A percentile compares a stretch with the other conserved stretches of the same genome.
These are phyloP conservation scores for Ramalina intermedia DNA, from an alignment of 495 filamentous ascomycete genomes.

Conservation along the genomic window DNA sequence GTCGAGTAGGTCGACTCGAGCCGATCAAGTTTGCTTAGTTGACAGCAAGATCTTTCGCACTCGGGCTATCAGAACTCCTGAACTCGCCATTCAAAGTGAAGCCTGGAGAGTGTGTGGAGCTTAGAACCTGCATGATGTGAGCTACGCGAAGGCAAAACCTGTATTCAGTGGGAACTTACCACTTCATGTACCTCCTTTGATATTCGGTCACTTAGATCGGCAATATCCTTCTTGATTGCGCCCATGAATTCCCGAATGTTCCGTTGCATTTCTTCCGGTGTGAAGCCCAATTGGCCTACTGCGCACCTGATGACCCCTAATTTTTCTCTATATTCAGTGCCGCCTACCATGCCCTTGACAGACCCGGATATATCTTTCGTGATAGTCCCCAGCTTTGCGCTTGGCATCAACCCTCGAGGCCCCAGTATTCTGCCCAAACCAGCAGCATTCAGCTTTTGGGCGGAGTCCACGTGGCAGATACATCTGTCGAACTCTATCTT, in stretches of 20 bases:
- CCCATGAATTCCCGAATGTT: slow-evolving; percentile 72
- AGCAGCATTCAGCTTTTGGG: slow-evolving; percentile 60
- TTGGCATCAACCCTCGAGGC: slow-evolving; percentile 85
- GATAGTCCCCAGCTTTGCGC: slow-evolving; percentile 69
- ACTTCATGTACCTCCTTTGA: slow-evolving; percentile 82
- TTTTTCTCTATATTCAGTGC: slow-evolving; percentile 73
- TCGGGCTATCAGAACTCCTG: slow-evolving; percentile 40
- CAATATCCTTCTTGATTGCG: slow-evolving; percentile 64
- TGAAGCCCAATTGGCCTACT: slow-evolving; percentile 81
- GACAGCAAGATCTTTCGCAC: slow-evolving; percentile 37
- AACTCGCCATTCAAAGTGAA: slow-evolving; percentile 75
- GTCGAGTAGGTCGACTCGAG: too few relatives aligned
- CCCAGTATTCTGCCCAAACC: slow-evolving; percentile 68
- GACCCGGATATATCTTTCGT: slow-evolving; percentile 57
- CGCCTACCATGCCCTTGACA: slow-evolving; percentile 68
- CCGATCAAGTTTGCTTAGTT: slow-evolving; percentile 8
- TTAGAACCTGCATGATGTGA: slow-evolving; percentile 46
- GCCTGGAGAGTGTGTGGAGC: slow-evolving; percentile 72
- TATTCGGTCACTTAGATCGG: slow-evolving; percentile 49
- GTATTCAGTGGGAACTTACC: slow-evolving; percentile 29
- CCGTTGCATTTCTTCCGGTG: slow-evolving; percentile 67
- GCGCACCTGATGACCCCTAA: slow-evolving; percentile 74
- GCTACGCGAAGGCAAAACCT: neutral
- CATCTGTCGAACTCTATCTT: slow-evolving; percentile 76
- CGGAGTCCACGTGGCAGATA: slow-evolving; percentile 68